phyloP scores from a whole-genome alignment of 1,139 yeast genomes.

The Eremothecium coryli region DNA sequence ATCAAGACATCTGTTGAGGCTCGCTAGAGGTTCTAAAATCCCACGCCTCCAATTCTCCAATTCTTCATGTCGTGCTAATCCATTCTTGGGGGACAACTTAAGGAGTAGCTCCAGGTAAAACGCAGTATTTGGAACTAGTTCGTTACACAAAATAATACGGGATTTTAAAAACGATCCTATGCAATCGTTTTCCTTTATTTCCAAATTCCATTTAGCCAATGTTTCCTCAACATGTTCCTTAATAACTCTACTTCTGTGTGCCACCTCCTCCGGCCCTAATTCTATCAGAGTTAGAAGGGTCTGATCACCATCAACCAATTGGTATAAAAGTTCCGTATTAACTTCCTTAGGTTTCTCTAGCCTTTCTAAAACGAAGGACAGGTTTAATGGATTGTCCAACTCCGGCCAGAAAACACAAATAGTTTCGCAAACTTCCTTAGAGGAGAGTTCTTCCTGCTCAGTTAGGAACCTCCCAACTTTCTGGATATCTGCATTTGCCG shows the following conservation, averaged over 20 bases:
- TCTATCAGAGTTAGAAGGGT: slow-evolving; percentile 21
- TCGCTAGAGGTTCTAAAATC: slow-evolving; percentile 21
- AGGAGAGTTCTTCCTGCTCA: slow-evolving; percentile 6
- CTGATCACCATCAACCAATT: slow-evolving; percentile 15
- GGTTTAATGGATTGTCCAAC: slow-evolving; percentile 19
- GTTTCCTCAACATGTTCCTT: slow-evolving; percentile 13
- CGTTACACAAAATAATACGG: slow-evolving; percentile 22
- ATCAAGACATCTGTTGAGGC: slow-evolving; percentile 14
- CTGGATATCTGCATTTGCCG: slow-evolving; percentile 17
- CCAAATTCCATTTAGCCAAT: slow-evolving; percentile 5
- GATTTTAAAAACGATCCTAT: slow-evolving; percentile 18
- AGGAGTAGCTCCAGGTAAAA: slow-evolving; percentile 15
- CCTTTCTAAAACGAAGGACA: slow-evolving; percentile 15
- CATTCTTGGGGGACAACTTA: neutral
- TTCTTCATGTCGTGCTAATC: neutral
- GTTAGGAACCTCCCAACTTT: slow-evolving; percentile 10
- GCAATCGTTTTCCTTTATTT: slow-evolving; percentile 7
- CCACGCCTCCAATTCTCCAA: slow-evolving; percentile 22
- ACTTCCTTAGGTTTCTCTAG: slow-evolving; percentile 2
- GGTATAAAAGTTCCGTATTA: slow-evolving; percentile 13
- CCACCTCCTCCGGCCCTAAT: slow-evolving; percentile 14
- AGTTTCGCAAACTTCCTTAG: slow-evolving; percentile 15
- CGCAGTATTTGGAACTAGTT: slow-evolving; percentile 13
- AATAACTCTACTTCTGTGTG: slow-evolving; percentile 13
- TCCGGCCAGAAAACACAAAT: slow-evolving; percentile 29